Evolutionary conservation across 305 asterid species (phyloP).

Genomic region (Striga hermonthica): DNA sequence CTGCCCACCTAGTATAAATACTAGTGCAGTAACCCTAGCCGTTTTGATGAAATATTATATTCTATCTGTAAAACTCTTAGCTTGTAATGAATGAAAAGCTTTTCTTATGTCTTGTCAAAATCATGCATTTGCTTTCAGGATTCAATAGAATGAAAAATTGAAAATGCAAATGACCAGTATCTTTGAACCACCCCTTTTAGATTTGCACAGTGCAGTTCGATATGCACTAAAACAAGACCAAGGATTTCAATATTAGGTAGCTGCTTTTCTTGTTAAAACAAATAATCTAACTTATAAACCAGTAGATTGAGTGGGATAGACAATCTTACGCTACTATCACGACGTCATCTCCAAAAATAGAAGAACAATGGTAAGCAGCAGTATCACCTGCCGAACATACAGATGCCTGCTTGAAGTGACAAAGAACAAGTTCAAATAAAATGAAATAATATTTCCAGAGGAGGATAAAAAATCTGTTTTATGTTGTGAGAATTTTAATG

Average conservation of each 20-base stretch:
- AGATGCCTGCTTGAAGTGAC: constrained; percentile 54
- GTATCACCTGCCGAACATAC: constrained; percentile 73
- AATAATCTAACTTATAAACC: constrained; percentile 14
- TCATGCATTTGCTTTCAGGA: no score
- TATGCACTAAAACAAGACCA: constrained; percentile 57
- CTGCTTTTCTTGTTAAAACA: background rate
- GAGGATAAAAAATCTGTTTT: background rate
- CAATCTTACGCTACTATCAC: constrained; percentile 83
- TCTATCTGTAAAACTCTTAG: no score
- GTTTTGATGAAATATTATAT: no score
- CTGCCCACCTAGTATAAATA: no score
- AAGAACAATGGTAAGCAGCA: constrained; percentile 75
- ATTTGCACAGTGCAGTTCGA: constrained; percentile 85
- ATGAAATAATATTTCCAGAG: background rate
- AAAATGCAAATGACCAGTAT: constrained; percentile 45
- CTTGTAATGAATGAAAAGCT: no score
- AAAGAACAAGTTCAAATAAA: constrained; percentile 5
- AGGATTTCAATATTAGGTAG: constrained; percentile 9
- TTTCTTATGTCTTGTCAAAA: no score
- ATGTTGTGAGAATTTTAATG: no score
- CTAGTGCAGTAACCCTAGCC: no score
- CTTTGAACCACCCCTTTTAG: constrained; percentile 97
- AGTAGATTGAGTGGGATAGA: constrained; percentile 7
- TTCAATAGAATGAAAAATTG: background rate
- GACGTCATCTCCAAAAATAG: constrained; percentile 82